Percentiles rank a stretch among this genome's conserved stretches.
These are phyloP conservation scores for Mycosphaerelloides madeirae DNA, from an alignment of 2,329 filamentous ascomycete genomes.

Conservation along the genomic window DNA sequence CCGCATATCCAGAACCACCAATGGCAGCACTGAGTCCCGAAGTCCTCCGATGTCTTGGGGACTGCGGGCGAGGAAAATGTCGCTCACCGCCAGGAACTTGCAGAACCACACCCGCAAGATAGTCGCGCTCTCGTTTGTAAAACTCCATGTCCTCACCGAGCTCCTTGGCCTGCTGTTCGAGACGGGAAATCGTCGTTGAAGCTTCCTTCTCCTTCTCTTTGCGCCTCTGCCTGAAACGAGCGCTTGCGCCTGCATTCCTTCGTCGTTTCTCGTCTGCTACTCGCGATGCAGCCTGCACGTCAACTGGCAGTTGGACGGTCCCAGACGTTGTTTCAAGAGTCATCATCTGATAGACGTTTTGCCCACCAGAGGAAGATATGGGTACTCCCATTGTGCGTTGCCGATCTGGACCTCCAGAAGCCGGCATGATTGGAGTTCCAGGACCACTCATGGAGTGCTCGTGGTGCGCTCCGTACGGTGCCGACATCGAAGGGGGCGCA, in stretches of 20 bases:
- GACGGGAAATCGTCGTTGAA: constrained; percentile 61
- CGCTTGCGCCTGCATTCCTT: constrained; percentile 79
- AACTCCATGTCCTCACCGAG: constrained; percentile 65
- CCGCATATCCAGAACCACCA: constrained; percentile 17
- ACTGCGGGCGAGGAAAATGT: constrained; percentile 42
- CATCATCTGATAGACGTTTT: constrained; percentile 50
- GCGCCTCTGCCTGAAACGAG: constrained; percentile 72
- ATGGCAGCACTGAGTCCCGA: constrained; percentile 11
- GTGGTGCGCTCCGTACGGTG: constrained; percentile 11
- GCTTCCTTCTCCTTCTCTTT: constrained; percentile 78
- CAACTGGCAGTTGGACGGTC: constrained; percentile 61
- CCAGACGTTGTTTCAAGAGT: constrained; percentile 50
- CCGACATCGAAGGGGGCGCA: constrained; percentile 19
- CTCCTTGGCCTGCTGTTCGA: constrained; percentile 66
- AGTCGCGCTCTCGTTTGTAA: constrained; percentile 68
- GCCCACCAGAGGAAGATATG: constrained; percentile 41
- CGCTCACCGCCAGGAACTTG: constrained; percentile 52
- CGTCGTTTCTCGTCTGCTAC: constrained; percentile 80
- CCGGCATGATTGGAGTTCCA: constrained; percentile 1
- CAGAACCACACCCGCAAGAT: constrained; percentile 62
- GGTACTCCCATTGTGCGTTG: constrained; percentile 39
- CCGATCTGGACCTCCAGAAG: constrained; percentile 16
- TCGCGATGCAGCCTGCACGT: constrained; percentile 75
- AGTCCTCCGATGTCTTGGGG: constrained; percentile 35
- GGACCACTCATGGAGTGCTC: constrained; percentile 9